These are phyloP conservation scores for Zopfochytrium polystomum DNA, from an alignment of 371 early-diverging fungal species.

Conservation along the genomic window DNA sequence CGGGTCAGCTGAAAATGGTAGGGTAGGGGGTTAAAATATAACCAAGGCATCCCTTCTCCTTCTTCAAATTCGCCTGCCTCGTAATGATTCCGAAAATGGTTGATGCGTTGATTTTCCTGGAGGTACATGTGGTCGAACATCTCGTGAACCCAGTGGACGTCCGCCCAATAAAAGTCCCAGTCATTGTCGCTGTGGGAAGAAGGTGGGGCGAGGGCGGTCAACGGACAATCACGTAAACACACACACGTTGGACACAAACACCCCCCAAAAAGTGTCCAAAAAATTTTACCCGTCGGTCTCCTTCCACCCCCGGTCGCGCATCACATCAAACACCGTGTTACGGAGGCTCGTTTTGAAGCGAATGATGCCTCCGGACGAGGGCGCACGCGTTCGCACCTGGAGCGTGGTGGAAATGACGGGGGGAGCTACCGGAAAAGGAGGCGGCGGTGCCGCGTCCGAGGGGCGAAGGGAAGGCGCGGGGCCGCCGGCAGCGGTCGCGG, in stretches of 20 bases:
- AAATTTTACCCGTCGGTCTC: slow-evolving; percentile 45
- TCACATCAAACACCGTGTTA: slow-evolving; percentile 55
- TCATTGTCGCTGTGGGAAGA: slow-evolving; percentile 46
- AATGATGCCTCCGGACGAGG: slow-evolving; percentile 16
- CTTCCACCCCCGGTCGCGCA: slow-evolving; percentile 56
- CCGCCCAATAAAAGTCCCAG: slow-evolving; percentile 61
- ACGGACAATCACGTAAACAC: background rate
- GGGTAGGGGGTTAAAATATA: background rate
- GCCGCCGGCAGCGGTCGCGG: no score
- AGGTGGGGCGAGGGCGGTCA: no score
- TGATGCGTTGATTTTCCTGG: slow-evolving; percentile 53
- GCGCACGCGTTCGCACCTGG: slow-evolving; percentile 4
- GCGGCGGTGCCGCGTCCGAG: no score
- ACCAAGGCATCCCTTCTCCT: slow-evolving; percentile 10
- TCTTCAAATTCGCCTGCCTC: slow-evolving; percentile 41
- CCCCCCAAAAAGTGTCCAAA: background rate
- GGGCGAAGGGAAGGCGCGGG: no score
- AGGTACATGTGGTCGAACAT: slow-evolving; percentile 54
- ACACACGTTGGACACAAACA: no score
- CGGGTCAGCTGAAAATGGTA: slow-evolving; percentile 46
- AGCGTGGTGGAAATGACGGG: slow-evolving; percentile 7
- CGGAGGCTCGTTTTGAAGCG: slow-evolving; percentile 46
- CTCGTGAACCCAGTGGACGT: slow-evolving; percentile 62
- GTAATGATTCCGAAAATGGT: slow-evolving; percentile 62
- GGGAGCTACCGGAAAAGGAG: no score